Conservation (phyloP, 2,329 filamentous ascomycete genomes). For the Microcyclospora pomicola region DNA sequence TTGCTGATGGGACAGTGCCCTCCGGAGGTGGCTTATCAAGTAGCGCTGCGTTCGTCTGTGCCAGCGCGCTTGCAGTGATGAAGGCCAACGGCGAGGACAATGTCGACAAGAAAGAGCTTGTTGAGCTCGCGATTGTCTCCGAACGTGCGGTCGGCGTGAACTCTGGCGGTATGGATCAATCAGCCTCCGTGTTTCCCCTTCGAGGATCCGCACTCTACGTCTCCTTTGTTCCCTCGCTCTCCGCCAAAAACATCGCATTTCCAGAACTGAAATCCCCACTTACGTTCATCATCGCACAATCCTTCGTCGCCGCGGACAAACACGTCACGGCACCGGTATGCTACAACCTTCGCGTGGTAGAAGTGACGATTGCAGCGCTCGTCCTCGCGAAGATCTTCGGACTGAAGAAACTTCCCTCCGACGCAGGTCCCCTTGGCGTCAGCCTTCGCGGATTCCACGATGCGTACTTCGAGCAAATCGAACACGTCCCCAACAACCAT, state of each 20-base stretch:
- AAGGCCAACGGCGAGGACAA: conserved; percentile 63
- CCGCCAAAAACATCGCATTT: conserved; percentile 65
- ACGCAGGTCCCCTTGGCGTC: conserved; percentile 69
- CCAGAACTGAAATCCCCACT: conserved; percentile 70
- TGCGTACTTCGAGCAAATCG: conserved; percentile 52
- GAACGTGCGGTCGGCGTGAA: conserved; percentile 93
- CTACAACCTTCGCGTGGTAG: conserved; percentile 94
- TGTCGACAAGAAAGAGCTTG: conserved; percentile 82
- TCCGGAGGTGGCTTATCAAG: conserved; percentile 85
- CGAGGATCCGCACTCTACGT: conserved; percentile 80
- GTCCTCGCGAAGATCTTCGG: conserved; percentile 47
- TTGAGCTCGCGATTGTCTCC: conserved; percentile 86
- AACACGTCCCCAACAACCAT: conserved; percentile 34
- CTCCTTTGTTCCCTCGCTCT: conserved; percentile 68
- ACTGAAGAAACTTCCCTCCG: conserved; percentile 52
- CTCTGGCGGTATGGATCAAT: conserved; percentile 96
- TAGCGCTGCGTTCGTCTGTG: conserved; percentile 84
- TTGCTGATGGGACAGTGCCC: conserved; percentile 85
- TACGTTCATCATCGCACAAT: conserved; percentile 87
- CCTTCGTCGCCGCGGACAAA: conserved; percentile 88
- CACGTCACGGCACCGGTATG: conserved; percentile 83
- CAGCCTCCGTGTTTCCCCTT: conserved; percentile 84
- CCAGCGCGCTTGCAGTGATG: conserved; percentile 78
- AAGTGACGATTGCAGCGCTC: conserved; percentile 76
- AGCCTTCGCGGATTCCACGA: conserved; percentile 80